A percentile compares a stretch with the other conserved stretches of the same genome.
Evolutionary conservation across 2,329 filamentous ascomycete genomes (phyloP).

Genomic region (Colletotrichum cordylinicola): DNA sequence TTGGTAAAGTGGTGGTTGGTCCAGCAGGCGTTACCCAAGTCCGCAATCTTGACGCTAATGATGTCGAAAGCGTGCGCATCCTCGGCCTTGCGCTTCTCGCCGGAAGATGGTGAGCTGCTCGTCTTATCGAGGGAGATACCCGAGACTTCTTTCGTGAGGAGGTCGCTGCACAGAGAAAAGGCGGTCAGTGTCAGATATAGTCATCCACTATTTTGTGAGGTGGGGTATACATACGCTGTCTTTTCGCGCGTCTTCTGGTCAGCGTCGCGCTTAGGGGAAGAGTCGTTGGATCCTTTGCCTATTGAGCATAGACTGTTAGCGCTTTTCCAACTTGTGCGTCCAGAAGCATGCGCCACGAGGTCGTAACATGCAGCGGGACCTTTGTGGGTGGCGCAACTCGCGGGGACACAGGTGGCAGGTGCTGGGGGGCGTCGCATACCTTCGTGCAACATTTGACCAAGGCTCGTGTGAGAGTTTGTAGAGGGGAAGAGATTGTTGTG

Average conservation of each 20-base stretch:
- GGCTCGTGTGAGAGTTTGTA: slow-evolving; percentile 72
- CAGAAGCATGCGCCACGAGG: neutral
- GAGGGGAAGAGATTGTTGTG: slow-evolving; percentile 73
- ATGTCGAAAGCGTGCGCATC: slow-evolving; percentile 68
- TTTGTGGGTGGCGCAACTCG: neutral
- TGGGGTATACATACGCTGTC: slow-evolving; percentile 75
- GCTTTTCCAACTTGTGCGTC: neutral
- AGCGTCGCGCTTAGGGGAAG: slow-evolving; percentile 59
- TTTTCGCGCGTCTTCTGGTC: slow-evolving; percentile 87
- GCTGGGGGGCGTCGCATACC: slow-evolving; percentile 53
- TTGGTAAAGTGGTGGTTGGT: slow-evolving; percentile 99
- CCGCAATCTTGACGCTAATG: slow-evolving; percentile 98
- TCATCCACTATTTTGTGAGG: neutral
- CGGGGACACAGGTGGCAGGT: neutral
- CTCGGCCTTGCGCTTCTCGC: slow-evolving; percentile 69
- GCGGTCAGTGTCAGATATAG: slow-evolving; percentile 1
- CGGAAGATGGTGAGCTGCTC: slow-evolving; percentile 53
- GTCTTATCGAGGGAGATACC: slow-evolving; percentile 90
- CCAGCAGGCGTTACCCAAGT: slow-evolving; percentile 98
- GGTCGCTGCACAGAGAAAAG: slow-evolving; percentile 64
- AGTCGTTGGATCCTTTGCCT: slow-evolving; percentile 44
- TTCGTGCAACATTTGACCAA: slow-evolving; percentile 85
- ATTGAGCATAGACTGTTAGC: slow-evolving; percentile 6
- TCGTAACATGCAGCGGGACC: neutral
- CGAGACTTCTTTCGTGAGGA: slow-evolving; percentile 91